A percentile compares a stretch with the other conserved stretches of the same genome.
phyloP scores from a whole-genome alignment of 2,329 filamentous ascomycete genomes.

The Ophiocordyceps robertsii region DNA sequence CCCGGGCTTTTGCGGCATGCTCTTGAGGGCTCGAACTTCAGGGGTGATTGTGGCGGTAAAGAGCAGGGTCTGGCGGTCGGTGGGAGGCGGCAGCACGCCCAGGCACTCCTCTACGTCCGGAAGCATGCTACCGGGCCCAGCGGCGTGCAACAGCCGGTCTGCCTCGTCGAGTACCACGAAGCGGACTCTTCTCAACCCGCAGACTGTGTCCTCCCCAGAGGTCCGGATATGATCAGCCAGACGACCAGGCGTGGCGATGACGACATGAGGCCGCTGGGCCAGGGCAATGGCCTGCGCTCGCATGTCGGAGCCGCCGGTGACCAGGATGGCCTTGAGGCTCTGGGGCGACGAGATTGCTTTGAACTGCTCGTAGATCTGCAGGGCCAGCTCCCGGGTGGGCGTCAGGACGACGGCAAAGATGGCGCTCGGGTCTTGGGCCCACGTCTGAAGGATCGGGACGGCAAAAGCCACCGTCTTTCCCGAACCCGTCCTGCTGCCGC shows the following conservation, averaged over 20 bases:
- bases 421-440: slow-evolving; percentile 81
- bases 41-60: slow-evolving; percentile 94
- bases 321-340: slow-evolving; percentile 73
- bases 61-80: slow-evolving; percentile 77
- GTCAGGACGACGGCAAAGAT: slow-evolving; percentile 86
- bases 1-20: slow-evolving; percentile 53
- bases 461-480: slow-evolving; percentile 97
- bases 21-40: slow-evolving; percentile 78
- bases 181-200: slow-evolving; percentile 62
- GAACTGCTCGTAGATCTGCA: slow-evolving; percentile 95
- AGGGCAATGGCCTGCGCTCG: slow-evolving; percentile 76
- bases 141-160: slow-evolving; percentile 68
- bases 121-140: slow-evolving; percentile 75
- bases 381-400: slow-evolving; percentile 77
- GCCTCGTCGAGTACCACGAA: slow-evolving; percentile 94
- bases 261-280: slow-evolving; percentile 69
- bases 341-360: slow-evolving; percentile 83
- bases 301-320: slow-evolving; percentile 92
- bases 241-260: slow-evolving; percentile 87
- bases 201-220: slow-evolving; percentile 82
- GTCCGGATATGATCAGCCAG: slow-evolving; percentile 87
- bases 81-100: slow-evolving; percentile 61
- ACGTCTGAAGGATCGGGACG: slow-evolving; percentile 84
- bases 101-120: slow-evolving; percentile 85
- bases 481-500: slow-evolving; percentile 85